Conservation (phyloP, 805 yeast species). For the Candida rishiriensis region DNA sequence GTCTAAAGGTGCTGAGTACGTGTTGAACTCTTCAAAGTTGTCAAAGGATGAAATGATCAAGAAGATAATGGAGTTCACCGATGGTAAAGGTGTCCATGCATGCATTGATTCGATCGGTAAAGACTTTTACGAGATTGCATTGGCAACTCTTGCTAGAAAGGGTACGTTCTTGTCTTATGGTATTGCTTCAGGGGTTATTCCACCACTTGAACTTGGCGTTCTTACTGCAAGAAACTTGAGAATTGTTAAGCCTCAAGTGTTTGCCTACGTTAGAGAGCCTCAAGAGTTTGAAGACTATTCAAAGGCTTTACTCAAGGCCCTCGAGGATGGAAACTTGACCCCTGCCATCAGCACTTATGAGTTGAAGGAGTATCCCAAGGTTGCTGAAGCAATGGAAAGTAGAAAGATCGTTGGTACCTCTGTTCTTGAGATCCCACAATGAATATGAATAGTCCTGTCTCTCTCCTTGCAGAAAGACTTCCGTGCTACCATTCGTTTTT, state of each 20-base stretch:
- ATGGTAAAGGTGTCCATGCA: constrained; percentile 63
- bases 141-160: constrained; percentile 56
- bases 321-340: constrained; percentile 46
- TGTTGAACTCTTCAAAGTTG: constrained; percentile 43
- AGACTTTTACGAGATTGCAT: constrained; percentile 63
- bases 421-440: constrained; percentile 50
- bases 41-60: constrained; percentile 50
- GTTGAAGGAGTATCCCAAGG: constrained; percentile 56
- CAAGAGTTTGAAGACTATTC: constrained; percentile 57
- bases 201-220: constrained; percentile 51
- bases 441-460: constrained; percentile 1
- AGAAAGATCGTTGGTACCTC: constrained; percentile 77
- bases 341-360: constrained; percentile 52
- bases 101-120: constrained; percentile 76
- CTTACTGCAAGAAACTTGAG: constrained; percentile 61
- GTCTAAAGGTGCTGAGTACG: constrained; percentile 69
- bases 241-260: constrained; percentile 57
- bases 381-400: constrained; percentile 57
- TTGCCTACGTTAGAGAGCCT: constrained; percentile 44
- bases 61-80: constrained; percentile 55
- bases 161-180: constrained; percentile 80
- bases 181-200: constrained; percentile 80
- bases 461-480: no score
- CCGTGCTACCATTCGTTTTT: no score
- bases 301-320: constrained; percentile 33